Evolutionary conservation across 73 alveolate genomes (phyloP), one percentile per base, ranked within the genome.

Genomic region (Paramecium biaurelia): DNA sequence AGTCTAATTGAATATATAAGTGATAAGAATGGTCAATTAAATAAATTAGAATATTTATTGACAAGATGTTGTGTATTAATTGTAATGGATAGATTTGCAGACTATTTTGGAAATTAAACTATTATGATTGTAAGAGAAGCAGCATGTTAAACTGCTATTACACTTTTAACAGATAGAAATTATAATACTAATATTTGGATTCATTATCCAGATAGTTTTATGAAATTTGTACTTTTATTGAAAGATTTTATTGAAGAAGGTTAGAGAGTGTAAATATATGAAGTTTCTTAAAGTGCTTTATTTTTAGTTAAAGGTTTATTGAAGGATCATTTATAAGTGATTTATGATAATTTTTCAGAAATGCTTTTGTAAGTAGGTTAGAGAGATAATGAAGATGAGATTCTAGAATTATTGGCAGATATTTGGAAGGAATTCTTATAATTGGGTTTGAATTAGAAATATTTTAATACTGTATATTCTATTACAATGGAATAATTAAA

Each of bases 61-160:
- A 79, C 90, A 10, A 79, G 90, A 79, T 79, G 90, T 45, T 79
- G 70, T 47, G 72, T 79, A 9, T 15, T 79, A 47, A 79, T 79
- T 45, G 70, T 41, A 3, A 38, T 79, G 74, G 90, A 79, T 47
- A 15, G 90, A 47, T 79, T 79, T 79, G 90, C 90, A 23, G 90
- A 79, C n/a, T 79, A 79, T 24, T 30, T 41, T 30, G 74, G 72
- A 30, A 47, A 79, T 79, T 12, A 79, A 79, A 79, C 90, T 2
- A 24, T 30, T 8, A 79, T 79, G 90, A 47, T 79, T 41, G 90
- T 79, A 23, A 79, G 90, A 79, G 90, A 79, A 20, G 90, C 74
- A 24, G 90, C 49, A 23, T 79, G 90, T 47, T 47, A 79, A 43
- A 45, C 74, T 23, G 70, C 90, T 20, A 79, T 79, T 12, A 79